Conservation (phyloP, 2,329 filamentous ascomycete genomes). For the Penicillium corylophilum region DNA sequence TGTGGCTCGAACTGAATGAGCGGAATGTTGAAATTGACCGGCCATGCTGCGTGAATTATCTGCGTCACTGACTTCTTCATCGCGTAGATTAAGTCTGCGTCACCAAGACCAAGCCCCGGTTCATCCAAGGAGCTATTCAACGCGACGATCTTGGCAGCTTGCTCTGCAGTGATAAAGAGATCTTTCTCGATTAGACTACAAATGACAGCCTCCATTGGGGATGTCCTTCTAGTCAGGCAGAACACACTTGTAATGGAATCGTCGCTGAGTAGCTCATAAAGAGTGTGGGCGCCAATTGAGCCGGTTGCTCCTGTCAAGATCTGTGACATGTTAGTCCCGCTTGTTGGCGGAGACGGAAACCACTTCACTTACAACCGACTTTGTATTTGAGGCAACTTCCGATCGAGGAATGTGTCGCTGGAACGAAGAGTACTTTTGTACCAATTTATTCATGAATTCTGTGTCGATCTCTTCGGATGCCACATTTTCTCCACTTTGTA, state of each 20-base stretch:
- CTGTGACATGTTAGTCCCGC: conserved; percentile 10
- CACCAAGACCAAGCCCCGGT: conserved; percentile 42
- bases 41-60: conserved; percentile 56
- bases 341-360: not conserved
- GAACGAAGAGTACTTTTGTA: conserved; percentile 49
- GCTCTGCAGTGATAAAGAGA: conserved; percentile 22
- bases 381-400: conserved; percentile 18
- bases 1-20: conserved; percentile 50
- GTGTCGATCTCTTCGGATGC: conserved; percentile 15
- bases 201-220: conserved; percentile 24
- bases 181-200: conserved; percentile 20
- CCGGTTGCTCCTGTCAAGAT: conserved; percentile 48
- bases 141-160: conserved; percentile 40
- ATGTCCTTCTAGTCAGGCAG: conserved; percentile 36
- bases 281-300: conserved; percentile 44
- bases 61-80: conserved; percentile 44
- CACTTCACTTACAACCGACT: conserved; percentile 23
- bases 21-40: conserved; percentile 56
- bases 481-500: conserved; percentile 25
- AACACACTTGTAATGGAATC: conserved; percentile 36
- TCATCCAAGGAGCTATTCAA: conserved; percentile 42
- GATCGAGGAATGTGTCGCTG: conserved; percentile 23
- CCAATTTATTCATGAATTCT: conserved; percentile 45
- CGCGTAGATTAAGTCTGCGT: conserved; percentile 32
- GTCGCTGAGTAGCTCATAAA: conserved; percentile 40